Conservation (phyloP, 2,329 filamentous ascomycete species). For the Penicillium sp. region DNA sequence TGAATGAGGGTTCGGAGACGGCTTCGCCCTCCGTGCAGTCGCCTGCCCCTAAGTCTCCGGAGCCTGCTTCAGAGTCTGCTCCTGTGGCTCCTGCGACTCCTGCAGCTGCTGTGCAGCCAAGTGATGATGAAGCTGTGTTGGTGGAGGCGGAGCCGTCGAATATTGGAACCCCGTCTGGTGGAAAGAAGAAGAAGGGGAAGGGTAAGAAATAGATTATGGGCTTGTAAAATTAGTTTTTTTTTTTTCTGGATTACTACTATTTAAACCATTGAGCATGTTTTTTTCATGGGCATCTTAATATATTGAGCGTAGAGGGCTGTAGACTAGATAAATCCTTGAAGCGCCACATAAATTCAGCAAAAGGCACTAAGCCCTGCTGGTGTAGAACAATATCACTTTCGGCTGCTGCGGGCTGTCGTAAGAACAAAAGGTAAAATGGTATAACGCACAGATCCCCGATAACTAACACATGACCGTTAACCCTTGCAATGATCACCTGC, state of each 20-base stretch:
- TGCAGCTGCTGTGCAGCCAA: conserved; percentile 41
- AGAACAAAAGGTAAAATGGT: no score
- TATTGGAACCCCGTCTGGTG: conserved; percentile 26
- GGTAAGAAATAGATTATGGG: conserved; percentile 44
- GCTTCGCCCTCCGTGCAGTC: conserved; percentile 14
- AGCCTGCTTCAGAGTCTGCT: conserved; percentile 19
- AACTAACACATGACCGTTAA: no score
- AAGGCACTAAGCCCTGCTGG: no score
- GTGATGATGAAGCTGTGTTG: conserved; percentile 74
- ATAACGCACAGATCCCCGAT: no score
- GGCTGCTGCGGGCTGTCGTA: no score
- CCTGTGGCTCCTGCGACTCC: conserved; percentile 13
- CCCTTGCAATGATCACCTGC: no score
- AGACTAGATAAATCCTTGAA: no score
- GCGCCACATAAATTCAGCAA: no score
- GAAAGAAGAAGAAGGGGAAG: conserved; percentile 49
- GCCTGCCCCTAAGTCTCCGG: conserved; percentile 19
- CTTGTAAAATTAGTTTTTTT: conserved; percentile 14
- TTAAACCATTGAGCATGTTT: background rate
- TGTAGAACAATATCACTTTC: no score
- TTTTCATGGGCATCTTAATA: background rate
- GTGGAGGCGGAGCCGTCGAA: conserved; percentile 64
- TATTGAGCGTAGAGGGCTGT: background rate
- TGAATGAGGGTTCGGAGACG: conserved; percentile 46
- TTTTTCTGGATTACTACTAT: conserved; percentile 5